Evolutionary conservation across 1,284 basidiomycete genomes (phyloP), one percentile per base, ranked within the genome.

Genomic region (Moesziomyces antarcticus): DNA sequence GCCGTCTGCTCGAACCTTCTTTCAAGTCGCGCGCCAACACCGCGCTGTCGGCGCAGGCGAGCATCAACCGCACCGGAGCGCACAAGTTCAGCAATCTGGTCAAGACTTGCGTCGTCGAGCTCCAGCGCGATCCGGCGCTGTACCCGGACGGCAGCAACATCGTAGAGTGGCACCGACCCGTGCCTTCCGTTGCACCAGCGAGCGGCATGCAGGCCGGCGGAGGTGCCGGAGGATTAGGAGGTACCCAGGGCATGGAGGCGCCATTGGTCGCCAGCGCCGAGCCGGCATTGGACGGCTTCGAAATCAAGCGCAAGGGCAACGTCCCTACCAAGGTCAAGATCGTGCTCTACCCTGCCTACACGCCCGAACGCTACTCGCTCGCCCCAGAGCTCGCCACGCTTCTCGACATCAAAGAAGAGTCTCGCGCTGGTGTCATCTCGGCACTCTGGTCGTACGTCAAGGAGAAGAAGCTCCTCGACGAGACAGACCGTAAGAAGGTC

Each of bases 361-460:
- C 89, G 52, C 94, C 94, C 0, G 92, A 95, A 66, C 91, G 93
- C 62, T 96, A 89, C 86, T 92, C 91, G 80, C 87, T 97, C 16
- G 86, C 89, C 5, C 88, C 91, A 0, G 92, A 94, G 44, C 88
- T 99, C 87, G 90, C 88, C 0, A 88, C 87, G 45, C 85, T 96
- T 30, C 87, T 98, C 42, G 91, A 90, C 22, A 87, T 96, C 77
- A 91, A 91, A 70, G 93, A 97, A 82, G 94, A 93, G 41, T 94
- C 92, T 41, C 88, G 93, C 24, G 87, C 91, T 13, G 93, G 91
- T 13, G 89, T 93, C 20, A 88, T 97, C 42, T 90, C 92, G 61
- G 89, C 92, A 0, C 84, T 98, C 11, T 98, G 95, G 95, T 92
- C 91, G 78, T 94, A 97, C 78, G 92, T 97, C 85, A 96, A 96